phyloP scores from a whole-genome alignment of 148 eudicot genomes.

The Rheum nobile region DNA sequence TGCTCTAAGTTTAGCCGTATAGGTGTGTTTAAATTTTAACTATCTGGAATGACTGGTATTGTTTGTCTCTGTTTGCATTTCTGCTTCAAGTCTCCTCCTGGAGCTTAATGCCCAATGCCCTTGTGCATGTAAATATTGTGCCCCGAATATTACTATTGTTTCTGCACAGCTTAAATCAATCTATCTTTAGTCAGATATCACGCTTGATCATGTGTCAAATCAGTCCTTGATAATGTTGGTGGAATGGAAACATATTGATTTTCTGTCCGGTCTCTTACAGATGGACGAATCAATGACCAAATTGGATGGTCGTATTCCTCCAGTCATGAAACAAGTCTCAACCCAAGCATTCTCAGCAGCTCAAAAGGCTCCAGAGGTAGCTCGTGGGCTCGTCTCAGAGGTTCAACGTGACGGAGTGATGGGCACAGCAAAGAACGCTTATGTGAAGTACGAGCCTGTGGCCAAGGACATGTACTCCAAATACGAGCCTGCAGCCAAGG shows the following conservation, averaged over 20 bases:
- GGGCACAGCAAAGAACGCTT: conserved; percentile 50
- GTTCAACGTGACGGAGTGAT: conserved; percentile 53
- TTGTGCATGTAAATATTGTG: neutral
- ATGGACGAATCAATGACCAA: conserved; percentile 59
- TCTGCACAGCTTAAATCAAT: neutral
- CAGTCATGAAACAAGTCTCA: conserved; percentile 48
- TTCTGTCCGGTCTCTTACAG: conserved; percentile 25
- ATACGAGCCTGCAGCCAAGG: conserved; percentile 49
- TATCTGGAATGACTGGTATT: neutral
- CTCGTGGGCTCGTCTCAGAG: conserved; percentile 55
- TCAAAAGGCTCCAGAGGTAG: conserved; percentile 64
- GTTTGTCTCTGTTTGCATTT: neutral
- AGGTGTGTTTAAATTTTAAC: neutral
- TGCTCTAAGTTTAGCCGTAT: neutral
- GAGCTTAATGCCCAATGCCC: neutral
- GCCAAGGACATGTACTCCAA: conserved; percentile 28
- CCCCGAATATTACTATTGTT: too few species aligned
- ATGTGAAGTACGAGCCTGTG: conserved; percentile 1
- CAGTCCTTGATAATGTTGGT: neutral
- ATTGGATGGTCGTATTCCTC: conserved; percentile 55
- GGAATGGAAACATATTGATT: neutral
- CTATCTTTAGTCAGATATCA: neutral
- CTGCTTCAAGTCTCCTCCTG: too few species aligned
- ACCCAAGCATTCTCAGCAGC: conserved; percentile 48
- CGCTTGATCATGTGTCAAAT: neutral